A percentile compares a stretch with the other conserved stretches of the same genome.
These are phyloP conservation scores for Hymenotorrendiella dingleyae DNA, from an alignment of 2,329 filamentous ascomycete species.

Conservation along the genomic window DNA sequence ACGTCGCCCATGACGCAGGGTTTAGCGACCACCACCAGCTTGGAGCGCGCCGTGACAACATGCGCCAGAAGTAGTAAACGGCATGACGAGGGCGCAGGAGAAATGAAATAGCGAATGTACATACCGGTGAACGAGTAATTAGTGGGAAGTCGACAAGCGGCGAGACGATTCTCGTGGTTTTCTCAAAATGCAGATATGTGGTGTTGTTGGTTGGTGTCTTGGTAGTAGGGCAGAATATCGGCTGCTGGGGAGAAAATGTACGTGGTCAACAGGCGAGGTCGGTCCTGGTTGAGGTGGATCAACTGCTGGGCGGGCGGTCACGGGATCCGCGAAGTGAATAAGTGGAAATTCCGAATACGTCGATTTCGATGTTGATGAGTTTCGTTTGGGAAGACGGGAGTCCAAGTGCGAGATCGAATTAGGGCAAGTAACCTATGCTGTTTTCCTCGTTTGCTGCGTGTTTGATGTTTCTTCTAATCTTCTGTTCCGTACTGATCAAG, in stretches of 20 bases:
- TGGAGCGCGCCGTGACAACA: background rate
- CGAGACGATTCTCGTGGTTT: background rate
- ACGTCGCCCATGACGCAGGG: conserved; percentile 2
- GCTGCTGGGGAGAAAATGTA: background rate
- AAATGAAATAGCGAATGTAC: background rate
- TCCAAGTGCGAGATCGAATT: background rate
- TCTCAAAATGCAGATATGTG: background rate
- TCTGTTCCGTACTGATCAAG: too few species aligned
- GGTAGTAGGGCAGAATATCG: background rate
- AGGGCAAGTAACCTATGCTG: too few species aligned
- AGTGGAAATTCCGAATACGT: background rate
- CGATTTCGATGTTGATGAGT: background rate
- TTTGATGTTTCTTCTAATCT: too few species aligned
- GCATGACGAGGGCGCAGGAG: too few species aligned
- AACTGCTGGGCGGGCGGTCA: too few species aligned
- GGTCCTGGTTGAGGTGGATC: background rate
- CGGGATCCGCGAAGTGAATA: background rate
- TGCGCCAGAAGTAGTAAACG: too few species aligned
- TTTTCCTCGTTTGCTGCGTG: too few species aligned
- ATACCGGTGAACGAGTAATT: background rate
- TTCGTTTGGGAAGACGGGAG: background rate
- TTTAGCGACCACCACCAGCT: conserved; percentile 1
- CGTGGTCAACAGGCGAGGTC: background rate
- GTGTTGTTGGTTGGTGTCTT: background rate
- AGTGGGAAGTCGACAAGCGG: background rate